Conservation (phyloP, 202 grass and related monocot species). For the Saccharum hybrid region DNA sequence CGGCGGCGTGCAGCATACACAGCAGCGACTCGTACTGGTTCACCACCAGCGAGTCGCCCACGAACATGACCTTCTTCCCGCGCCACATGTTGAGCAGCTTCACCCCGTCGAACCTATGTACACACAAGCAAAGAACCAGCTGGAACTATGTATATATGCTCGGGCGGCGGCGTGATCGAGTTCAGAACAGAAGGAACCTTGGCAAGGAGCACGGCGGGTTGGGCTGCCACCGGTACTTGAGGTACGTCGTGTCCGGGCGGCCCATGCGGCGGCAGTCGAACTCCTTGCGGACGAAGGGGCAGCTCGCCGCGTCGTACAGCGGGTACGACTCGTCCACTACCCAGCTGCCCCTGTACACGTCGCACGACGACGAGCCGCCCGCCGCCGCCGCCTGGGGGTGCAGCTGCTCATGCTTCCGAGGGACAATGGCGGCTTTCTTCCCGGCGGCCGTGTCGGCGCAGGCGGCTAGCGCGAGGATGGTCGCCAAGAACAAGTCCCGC, state of each 20-base stretch:
- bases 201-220: slow-evolving; percentile 60
- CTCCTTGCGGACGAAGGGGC: slow-evolving; percentile 69
- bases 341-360: slow-evolving; percentile 69
- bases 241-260: slow-evolving; percentile 62
- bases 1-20: slow-evolving; percentile 69
- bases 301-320: slow-evolving; percentile 65
- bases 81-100: slow-evolving; percentile 56
- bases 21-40: slow-evolving; percentile 88
- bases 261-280: slow-evolving; percentile 59
- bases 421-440: neutral
- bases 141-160: too few relatives aligned
- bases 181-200: slow-evolving; percentile 45
- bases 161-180: neutral
- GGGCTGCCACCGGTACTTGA: slow-evolving; percentile 77
- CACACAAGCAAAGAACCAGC: neutral
- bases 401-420: neutral
- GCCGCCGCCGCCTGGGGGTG: neutral
- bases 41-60: slow-evolving; percentile 81
- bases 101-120: slow-evolving; percentile 68
- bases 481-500: neutral
- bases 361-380: slow-evolving; percentile 39
- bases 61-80: slow-evolving; percentile 84
- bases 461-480: slow-evolving; percentile 26
- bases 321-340: slow-evolving; percentile 69
- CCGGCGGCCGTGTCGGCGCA: slow-evolving; percentile 28